Evolutionary conservation across 345 rosid species (phyloP).

Genomic region (Arabis hirsuta): DNA sequence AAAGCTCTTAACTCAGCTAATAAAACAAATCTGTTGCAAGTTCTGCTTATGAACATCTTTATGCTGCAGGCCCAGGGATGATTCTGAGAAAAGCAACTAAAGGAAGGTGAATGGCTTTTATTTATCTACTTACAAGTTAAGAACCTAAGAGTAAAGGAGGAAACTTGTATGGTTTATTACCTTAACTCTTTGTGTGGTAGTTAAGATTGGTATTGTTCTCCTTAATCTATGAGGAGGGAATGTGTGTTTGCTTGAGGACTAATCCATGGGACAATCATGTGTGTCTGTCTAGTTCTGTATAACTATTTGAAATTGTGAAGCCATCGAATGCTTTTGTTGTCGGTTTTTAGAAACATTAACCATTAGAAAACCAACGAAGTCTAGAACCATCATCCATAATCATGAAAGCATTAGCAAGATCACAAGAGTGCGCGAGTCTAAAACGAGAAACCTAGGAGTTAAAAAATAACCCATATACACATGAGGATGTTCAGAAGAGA

Average conservation of each 20-base stretch:
- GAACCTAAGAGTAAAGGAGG: slow-evolving; percentile 14
- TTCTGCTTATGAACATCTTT: slow-evolving; percentile 16
- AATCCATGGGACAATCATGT: slow-evolving; percentile 17
- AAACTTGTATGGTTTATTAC: slow-evolving; percentile 28
- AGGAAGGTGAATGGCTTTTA: slow-evolving; percentile 22
- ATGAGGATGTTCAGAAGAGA: slow-evolving; percentile 24
- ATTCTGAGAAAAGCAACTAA: slow-evolving; percentile 10
- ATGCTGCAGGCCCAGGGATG: slow-evolving; percentile 31
- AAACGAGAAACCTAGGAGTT: slow-evolving; percentile 25
- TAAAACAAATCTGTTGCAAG: not conserved
- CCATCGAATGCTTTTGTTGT: slow-evolving; percentile 1
- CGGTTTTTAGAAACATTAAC: not conserved
- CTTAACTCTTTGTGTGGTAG: slow-evolving; percentile 31
- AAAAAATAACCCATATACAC: slow-evolving; percentile 35
- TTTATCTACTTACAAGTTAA: slow-evolving; percentile 25
- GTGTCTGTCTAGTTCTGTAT: not conserved
- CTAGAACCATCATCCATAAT: slow-evolving; percentile 14
- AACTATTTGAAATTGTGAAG: not conserved
- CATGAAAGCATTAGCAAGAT: slow-evolving; percentile 23
- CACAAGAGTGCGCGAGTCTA: slow-evolving; percentile 23
- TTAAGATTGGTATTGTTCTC: slow-evolving; percentile 21
- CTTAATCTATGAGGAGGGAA: slow-evolving; percentile 16
- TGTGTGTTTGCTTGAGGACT: slow-evolving; percentile 33
- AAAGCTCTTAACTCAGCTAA: slow-evolving; percentile 10
- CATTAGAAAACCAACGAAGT: slow-evolving; percentile 10